Evolutionary conservation across 2,329 filamentous ascomycete genomes (phyloP).

Genomic region (Fusarium beomiforme): DNA sequence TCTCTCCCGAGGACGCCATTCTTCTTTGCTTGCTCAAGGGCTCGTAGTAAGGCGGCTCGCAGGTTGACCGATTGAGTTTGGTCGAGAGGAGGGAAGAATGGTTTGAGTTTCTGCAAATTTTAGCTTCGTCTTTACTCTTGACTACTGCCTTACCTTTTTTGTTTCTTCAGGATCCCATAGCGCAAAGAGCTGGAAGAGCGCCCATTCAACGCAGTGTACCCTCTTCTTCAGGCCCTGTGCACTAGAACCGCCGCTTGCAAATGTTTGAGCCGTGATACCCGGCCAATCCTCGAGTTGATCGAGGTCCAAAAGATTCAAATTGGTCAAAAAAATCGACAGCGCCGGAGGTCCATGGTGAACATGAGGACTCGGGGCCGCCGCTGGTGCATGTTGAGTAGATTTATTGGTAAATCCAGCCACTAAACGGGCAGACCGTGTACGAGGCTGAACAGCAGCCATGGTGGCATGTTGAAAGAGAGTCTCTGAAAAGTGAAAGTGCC

Average conservation of each 20-base stretch:
- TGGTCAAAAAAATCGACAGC: conserved; percentile 73
- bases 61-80: conserved; percentile 92
- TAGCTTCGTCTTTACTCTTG: neutral
- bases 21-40: conserved; percentile 87
- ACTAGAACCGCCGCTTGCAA: conserved; percentile 69
- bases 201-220: conserved; percentile 87
- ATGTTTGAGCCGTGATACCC: conserved; percentile 73
- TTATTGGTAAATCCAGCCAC: conserved; percentile 41
- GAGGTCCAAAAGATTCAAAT: conserved; percentile 83
- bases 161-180: conserved; percentile 84
- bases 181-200: conserved; percentile 85
- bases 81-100: conserved; percentile 90
- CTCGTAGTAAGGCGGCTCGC: conserved; percentile 82
- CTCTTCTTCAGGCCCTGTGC: conserved; percentile 82
- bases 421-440: conserved; percentile 42
- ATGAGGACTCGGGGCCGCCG: neutral
- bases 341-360: conserved; percentile 39
- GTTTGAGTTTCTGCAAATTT: conserved; percentile 77
- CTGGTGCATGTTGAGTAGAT: conserved; percentile 17
- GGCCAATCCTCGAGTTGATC: conserved; percentile 84
- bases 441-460: conserved; percentile 42
- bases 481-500: neutral
- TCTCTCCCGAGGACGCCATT: conserved; percentile 84
- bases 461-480: conserved; percentile 27
- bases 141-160: conserved; percentile 65